Conservation (phyloP, 768 basidiomycete genomes). For the Tephrocybe rancida region DNA sequence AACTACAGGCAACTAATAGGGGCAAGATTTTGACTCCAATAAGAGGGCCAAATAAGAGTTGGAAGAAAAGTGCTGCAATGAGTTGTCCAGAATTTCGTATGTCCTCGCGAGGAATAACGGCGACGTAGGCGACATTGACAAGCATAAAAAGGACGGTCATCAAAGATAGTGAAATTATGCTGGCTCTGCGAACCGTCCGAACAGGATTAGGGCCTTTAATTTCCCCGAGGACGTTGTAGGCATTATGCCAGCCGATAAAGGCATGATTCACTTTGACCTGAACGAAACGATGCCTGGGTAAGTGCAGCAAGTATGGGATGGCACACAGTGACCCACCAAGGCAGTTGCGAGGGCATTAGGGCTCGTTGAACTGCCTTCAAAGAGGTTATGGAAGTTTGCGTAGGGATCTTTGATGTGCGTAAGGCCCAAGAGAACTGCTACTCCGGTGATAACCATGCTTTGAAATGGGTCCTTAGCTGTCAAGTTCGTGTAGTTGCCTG, state of each 20-base stretch:
- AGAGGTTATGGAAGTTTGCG: slow-evolving; percentile 56
- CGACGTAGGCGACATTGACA: slow-evolving; percentile 42
- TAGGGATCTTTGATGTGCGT: slow-evolving; percentile 57
- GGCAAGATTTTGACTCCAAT: slow-evolving; percentile 30
- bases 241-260: slow-evolving; percentile 34
- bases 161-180: slow-evolving; percentile 40
- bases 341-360: slow-evolving; percentile 44
- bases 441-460: slow-evolving; percentile 52
- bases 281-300: slow-evolving; percentile 9
- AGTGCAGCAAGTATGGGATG: neutral
- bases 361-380: slow-evolving; percentile 48
- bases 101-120: slow-evolving; percentile 36
- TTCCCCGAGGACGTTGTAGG: slow-evolving; percentile 50
- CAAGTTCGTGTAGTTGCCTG: neutral
- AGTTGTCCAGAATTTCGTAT: slow-evolving; percentile 34
- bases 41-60: slow-evolving; percentile 28
- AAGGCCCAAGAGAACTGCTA: slow-evolving; percentile 58
- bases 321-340: slow-evolving; percentile 21
- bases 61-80: slow-evolving; percentile 37
- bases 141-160: slow-evolving; percentile 47
- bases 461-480: neutral
- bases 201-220: slow-evolving; percentile 40
- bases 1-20: slow-evolving; percentile 32
- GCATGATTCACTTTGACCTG: slow-evolving; percentile 37
- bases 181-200: slow-evolving; percentile 45